Percentiles rank a stretch among this genome's conserved stretches.
Conservation (phyloP, 2,329 filamentous ascomycete species). For the Monilinia laxa region DNA sequence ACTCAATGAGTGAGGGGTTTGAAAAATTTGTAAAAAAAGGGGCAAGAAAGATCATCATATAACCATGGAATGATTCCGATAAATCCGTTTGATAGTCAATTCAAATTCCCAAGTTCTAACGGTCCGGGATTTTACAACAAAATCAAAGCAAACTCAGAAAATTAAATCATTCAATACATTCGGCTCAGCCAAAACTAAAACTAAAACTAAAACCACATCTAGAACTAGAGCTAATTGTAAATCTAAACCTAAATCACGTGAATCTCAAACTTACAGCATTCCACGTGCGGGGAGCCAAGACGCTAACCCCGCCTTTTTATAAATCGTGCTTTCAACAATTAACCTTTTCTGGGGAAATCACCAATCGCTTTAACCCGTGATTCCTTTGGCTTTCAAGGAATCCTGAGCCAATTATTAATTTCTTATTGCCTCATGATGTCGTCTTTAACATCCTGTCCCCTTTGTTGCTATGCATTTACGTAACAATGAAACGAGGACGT, state of each 20-base stretch:
- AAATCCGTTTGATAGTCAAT: neutral
- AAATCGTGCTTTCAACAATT: constrained; percentile 11
- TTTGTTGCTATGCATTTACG: constrained; percentile 19
- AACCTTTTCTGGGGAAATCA: constrained; percentile 19
- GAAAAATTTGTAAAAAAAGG: constrained; percentile 1
- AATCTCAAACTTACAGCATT: neutral
- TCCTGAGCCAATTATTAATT: constrained; percentile 11
- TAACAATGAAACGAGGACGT: constrained; percentile 21
- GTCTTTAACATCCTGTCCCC: neutral
- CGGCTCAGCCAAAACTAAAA: no score
- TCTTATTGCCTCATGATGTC: constrained; percentile 16
- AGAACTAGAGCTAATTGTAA: no score
- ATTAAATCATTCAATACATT: no score
- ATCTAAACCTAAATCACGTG: neutral
- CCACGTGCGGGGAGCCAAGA: constrained; percentile 4
- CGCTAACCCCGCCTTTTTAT: constrained; percentile 21
- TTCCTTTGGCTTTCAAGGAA: constrained; percentile 13
- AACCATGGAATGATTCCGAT: neutral
- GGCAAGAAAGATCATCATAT: neutral
- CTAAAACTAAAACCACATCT: no score
- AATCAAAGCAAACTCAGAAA: no score
- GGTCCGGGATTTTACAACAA: neutral
- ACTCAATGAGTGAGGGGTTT: constrained; percentile 3
- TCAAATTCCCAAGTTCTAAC: neutral
- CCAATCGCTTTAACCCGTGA: constrained; percentile 6